Percentiles rank a stretch among this genome's conserved stretches.
phyloP scores from a whole-genome alignment of 2,329 filamentous ascomycete species.

The Fusarium mundagurra region DNA sequence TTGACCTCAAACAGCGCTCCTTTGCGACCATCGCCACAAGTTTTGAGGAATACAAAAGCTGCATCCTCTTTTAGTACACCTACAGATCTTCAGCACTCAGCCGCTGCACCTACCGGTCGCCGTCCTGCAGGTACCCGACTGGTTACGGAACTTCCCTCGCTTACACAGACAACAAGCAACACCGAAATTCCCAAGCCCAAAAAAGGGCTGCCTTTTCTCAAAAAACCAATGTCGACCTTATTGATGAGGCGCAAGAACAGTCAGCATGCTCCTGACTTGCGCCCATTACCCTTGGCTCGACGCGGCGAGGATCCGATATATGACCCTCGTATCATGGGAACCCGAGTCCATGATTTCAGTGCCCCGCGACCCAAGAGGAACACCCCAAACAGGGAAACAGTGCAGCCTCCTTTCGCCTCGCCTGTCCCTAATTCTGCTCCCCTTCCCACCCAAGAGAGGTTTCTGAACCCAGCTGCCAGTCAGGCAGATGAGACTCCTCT shows the following conservation, averaged over 20 bases:
- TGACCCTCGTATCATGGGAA: conserved; percentile 72
- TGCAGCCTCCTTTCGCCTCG: conserved; percentile 15
- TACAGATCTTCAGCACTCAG: conserved; percentile 56
- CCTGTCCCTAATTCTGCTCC: conserved; percentile 25
- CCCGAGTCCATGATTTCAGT: conserved; percentile 72
- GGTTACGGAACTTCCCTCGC: conserved; percentile 49
- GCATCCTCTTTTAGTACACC: conserved; percentile 57
- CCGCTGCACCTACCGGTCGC: conserved; percentile 48
- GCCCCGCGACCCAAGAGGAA: conserved; percentile 61
- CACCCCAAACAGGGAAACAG: conserved; percentile 21
- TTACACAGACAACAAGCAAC: conserved; percentile 44
- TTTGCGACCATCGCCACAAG: conserved; percentile 37
- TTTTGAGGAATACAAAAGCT: conserved; percentile 45
- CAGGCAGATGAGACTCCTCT: conserved; percentile 10
- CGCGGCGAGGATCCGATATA: conserved; percentile 59
- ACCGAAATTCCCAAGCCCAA: conserved; percentile 58
- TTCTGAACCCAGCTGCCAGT: conserved; percentile 1
- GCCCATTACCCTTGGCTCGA: conserved; percentile 53
- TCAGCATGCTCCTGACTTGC: conserved; percentile 58
- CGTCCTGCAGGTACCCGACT: conserved; percentile 55
- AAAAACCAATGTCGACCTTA: conserved; percentile 68
- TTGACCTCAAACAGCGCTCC: conserved; percentile 40
- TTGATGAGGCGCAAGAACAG: conserved; percentile 66
- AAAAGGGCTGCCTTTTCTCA: conserved; percentile 66
- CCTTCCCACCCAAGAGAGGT: conserved; percentile 29